These are phyloP conservation scores for Vachellia collinsii DNA, from an alignment of 306 rosid species.

Conservation along the genomic window DNA sequence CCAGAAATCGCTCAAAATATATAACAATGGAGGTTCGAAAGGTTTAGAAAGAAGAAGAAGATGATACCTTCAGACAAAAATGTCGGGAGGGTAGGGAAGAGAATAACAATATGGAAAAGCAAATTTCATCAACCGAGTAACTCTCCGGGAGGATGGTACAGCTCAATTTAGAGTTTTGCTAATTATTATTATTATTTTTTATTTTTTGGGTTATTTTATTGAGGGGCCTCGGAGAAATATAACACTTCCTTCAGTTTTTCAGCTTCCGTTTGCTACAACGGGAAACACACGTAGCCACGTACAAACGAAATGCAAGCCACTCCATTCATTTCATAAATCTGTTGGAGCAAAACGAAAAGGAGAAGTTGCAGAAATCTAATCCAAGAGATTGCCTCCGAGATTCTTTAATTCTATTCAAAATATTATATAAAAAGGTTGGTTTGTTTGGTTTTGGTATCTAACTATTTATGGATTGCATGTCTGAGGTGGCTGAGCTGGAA, in stretches of 20 bases:
- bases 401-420: neutral
- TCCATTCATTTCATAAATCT: conserved; percentile 35
- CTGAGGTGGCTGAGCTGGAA: neutral
- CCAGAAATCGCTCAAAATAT: neutral
- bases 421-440: neutral
- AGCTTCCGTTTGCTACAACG: conserved; percentile 31
- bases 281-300: conserved; percentile 5
- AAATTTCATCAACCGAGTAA: conserved; percentile 49
- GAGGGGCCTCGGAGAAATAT: conserved; percentile 33
- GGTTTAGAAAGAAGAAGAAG: neutral
- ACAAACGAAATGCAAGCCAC: conserved; percentile 53
- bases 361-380: neutral
- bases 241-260: neutral
- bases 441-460: neutral
- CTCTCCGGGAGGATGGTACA: conserved; percentile 50
- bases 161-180: conserved; percentile 48
- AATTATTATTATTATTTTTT: neutral
- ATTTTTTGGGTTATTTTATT: conserved; percentile 41
- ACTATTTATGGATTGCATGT: neutral
- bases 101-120: conserved; percentile 29
- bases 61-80: too few species aligned
- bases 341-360: neutral
- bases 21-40: conserved; percentile 33
- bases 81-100: too few species aligned
- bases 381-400: neutral